Evolutionary conservation across 352 stramenopile genomes (phyloP), one percentile per base, ranked within the genome.

Genomic region (Blastocystis sp.): DNA sequence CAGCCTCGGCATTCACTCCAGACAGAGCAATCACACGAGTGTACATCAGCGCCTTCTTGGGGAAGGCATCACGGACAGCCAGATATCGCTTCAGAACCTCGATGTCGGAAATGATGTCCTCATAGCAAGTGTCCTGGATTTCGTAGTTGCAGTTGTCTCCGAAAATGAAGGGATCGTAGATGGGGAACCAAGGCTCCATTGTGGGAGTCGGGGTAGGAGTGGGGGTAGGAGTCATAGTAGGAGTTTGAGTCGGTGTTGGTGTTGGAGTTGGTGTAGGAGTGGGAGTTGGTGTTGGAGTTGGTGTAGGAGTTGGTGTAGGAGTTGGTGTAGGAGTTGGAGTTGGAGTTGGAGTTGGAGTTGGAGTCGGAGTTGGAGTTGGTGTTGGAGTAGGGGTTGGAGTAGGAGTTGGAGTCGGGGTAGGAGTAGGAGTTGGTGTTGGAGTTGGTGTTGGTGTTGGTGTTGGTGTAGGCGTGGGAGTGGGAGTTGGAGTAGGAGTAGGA

Each of bases 131-230:
- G 0, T 24, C 38, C 6, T 7, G 32, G 1, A 7, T 53, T n/a
- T 3, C 61, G 21, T 72, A 72, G 32, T 72, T 51, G 61, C 34
- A 53, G 42, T 72, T 72, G 51, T 72, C 61, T 51, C 61, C 61
- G 0, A 53, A 36, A 72, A 72, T 72, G 61, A 72, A 72, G 7
- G 61, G 61, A 53, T 72, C 61, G 4, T 72, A 72, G 61, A 72
- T 72, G 36, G 61, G 61, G 40, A 72, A 72, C 61, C 61, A 72
- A 40, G 61, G 61, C 40, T 72, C 61, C 14, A 24, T 11, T 32
- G 53, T 63, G 29, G 53, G 53, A 0, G 53, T 63, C 21, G 53
- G 0, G 29, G 53, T 63, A 0, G 53, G 53, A 9, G 53, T 63
- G 0, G 53, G 53, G 11, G 53, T 63, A 63, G 53, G 53, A 63